Evolutionary conservation across 1,284 basidiomycete genomes (phyloP).

Genomic region (Leccinum proximum): DNA sequence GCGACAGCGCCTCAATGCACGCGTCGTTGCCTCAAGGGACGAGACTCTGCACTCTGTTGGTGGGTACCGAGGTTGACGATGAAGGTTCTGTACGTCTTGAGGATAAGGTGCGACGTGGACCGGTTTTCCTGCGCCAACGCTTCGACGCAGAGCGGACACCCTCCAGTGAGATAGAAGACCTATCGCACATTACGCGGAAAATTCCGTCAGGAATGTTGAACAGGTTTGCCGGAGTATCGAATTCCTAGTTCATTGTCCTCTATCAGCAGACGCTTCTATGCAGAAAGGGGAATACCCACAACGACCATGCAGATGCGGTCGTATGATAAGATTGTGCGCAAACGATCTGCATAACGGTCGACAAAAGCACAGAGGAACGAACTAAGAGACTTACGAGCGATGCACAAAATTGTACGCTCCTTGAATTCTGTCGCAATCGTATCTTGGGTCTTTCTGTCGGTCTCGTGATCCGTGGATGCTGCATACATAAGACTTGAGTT

Average conservation of each 20-base stretch:
- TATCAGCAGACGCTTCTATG: not conserved
- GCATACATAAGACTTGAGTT: constrained; percentile 7
- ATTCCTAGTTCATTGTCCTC: constrained; percentile 35
- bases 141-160: constrained; percentile 43
- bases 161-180: constrained; percentile 62
- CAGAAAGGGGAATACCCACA: constrained; percentile 29
- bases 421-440: constrained; percentile 85
- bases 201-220: constrained; percentile 34
- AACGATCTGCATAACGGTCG: constrained; percentile 45
- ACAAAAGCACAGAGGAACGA: not conserved
- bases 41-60: no score
- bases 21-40: no score
- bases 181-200: constrained; percentile 57
- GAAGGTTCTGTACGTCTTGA: no score
- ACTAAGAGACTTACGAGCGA: constrained; percentile 54
- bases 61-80: no score
- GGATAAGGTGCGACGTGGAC: no score
- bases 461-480: constrained; percentile 81
- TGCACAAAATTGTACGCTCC: constrained; percentile 78
- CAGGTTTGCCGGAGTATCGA: constrained; percentile 71
- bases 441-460: constrained; percentile 81
- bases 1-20: no score
- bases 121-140: not conserved
- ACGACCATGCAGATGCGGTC: constrained; percentile 75
- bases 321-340: constrained; percentile 72